phyloP scores from a whole-genome alignment of 176 grass and related monocot species.

The Typha latifolia region DNA sequence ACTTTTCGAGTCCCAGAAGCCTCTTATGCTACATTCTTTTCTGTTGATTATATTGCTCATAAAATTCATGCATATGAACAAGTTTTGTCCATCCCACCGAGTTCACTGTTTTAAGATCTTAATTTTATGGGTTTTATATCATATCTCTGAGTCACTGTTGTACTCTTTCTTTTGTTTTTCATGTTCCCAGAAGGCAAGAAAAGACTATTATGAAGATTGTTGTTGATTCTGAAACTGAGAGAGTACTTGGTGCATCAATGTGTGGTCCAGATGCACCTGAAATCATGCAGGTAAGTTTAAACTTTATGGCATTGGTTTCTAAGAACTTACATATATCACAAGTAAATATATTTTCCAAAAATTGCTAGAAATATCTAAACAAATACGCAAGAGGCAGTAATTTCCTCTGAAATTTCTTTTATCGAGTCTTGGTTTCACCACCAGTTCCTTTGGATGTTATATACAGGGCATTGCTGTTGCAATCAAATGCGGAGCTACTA shows the following conservation, averaged over 20 bases:
- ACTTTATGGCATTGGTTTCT: too few relatives aligned
- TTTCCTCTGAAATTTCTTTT: not conserved
- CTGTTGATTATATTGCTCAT: too few relatives aligned
- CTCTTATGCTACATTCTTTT: too few relatives aligned
- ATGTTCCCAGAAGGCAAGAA: conserved; percentile 46
- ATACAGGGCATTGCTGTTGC: conserved; percentile 78
- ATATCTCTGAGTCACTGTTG: not conserved
- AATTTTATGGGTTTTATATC: not conserved
- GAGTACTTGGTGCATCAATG: conserved; percentile 80
- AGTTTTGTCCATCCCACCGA: too few relatives aligned
- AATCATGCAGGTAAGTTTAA: conserved; percentile 57
- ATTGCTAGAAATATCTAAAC: not conserved
- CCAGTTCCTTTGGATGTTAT: not conserved
- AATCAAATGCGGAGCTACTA: conserved; percentile 87
- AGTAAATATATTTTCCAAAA: too few relatives aligned
- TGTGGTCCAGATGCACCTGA: conserved; percentile 84
- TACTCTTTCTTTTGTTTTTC: conserved; percentile 4
- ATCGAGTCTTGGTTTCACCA: not conserved
- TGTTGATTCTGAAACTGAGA: conserved; percentile 64
- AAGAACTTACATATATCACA: too few relatives aligned
- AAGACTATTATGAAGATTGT: conserved; percentile 75
- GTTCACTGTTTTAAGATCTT: not conserved
- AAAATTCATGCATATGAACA: too few relatives aligned
- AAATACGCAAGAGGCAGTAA: not conserved
- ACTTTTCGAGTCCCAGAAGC: too few relatives aligned